phyloP scores from a whole-genome alignment of 495 filamentous ascomycete genomes.

The Collariella sp. region DNA sequence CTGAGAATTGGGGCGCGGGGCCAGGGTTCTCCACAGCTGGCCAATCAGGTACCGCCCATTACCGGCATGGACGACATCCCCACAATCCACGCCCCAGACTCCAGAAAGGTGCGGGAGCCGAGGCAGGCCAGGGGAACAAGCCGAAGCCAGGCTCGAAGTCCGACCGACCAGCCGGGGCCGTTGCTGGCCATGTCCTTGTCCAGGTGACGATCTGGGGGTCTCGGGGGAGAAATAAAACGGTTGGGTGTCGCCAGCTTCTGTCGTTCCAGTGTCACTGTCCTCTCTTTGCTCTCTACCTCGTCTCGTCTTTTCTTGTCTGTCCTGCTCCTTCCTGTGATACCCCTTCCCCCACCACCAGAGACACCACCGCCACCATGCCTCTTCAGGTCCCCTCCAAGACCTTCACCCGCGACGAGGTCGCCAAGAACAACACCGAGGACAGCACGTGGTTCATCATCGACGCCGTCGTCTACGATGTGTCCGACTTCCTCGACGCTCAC shows the following conservation, averaged over 20 bases:
- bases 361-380: conserved; percentile 9
- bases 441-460: conserved; percentile 77
- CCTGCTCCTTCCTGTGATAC: not conserved
- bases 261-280: not conserved
- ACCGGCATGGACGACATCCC: conserved; percentile 4
- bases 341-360: not conserved
- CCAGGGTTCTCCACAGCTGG: not conserved
- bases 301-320: not conserved
- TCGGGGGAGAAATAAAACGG: conserved; percentile 4
- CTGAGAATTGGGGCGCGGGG: not conserved
- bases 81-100: conserved; percentile 15
- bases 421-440: conserved; percentile 75
- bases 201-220: conserved; percentile 5
- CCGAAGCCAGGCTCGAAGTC: conserved; percentile 8
- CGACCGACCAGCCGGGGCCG: conserved; percentile 1
- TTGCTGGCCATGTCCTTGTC: not conserved
- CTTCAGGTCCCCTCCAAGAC: conserved; percentile 35
- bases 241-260: not conserved
- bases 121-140: conserved; percentile 8
- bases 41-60: conserved; percentile 18
- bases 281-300: not conserved
- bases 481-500: conserved; percentile 86
- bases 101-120: conserved; percentile 13
- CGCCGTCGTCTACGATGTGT: conserved; percentile 85
- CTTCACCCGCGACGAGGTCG: conserved; percentile 67